Evolutionary conservation across 139 green algal genomes (phyloP).

Genomic region (Chlamydomonas incerta): DNA sequence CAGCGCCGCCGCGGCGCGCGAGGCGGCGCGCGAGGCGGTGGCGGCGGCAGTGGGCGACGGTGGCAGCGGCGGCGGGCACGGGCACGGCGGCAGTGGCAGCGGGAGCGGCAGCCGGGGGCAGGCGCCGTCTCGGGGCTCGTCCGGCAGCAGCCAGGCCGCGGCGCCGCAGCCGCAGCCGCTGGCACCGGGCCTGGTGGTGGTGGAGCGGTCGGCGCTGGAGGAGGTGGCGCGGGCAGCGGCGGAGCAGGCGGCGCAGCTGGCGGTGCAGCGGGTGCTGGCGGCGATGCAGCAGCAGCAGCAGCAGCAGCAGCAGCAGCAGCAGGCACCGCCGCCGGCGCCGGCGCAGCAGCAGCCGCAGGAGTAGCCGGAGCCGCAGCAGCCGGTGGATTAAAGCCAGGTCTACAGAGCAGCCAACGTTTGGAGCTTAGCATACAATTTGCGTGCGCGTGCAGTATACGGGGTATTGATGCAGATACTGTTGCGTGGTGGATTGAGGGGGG

Average conservation of each 20-base stretch:
- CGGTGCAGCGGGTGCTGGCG: slow-evolving; percentile 4
- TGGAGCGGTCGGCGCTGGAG: slow-evolving; percentile 18
- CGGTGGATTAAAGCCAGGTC: too few species aligned
- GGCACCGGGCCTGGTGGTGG: background rate
- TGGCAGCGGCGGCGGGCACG: too few species aligned
- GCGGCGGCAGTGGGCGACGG: background rate
- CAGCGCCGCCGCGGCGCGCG: too few species aligned
- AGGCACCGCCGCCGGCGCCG: too few species aligned
- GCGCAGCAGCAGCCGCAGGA: too few species aligned
- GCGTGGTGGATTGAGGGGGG: too few species aligned
- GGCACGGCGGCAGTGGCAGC: background rate
- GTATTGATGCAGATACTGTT: too few species aligned
- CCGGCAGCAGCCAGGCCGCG: background rate
- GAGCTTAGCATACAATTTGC: too few species aligned
- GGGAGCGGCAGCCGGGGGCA: too few species aligned
- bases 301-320: background rate
- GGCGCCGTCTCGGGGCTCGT: background rate
- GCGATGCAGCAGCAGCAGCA: background rate
- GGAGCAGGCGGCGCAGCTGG: slow-evolving; percentile 13
- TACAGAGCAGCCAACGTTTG: too few species aligned
- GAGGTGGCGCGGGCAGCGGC: background rate
- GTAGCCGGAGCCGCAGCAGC: too few species aligned
- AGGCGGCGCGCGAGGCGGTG: background rate
- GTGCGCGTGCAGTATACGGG: too few species aligned
- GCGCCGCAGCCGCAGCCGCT: background rate